These are phyloP conservation scores for Yarrowia porcina DNA, from an alignment of 805 yeast species.

Conservation along the genomic window DNA sequence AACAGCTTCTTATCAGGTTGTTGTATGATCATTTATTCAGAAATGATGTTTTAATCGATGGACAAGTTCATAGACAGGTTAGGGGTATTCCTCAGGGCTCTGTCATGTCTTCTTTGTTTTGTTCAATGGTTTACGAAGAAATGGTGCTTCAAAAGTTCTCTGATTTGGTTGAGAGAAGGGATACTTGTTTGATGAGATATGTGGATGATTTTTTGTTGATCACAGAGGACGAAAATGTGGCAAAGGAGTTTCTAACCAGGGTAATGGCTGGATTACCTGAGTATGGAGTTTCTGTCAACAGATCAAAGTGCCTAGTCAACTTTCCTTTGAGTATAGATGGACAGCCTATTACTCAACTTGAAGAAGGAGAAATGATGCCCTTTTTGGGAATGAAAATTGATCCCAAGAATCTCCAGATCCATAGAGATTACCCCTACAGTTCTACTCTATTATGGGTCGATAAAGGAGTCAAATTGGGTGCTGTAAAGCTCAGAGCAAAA, in stretches of 20 bases:
- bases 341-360: background rate
- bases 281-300: constrained; percentile 13
- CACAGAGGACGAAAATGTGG: background rate
- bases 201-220: constrained; percentile 15
- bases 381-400: constrained; percentile 9
- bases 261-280: background rate
- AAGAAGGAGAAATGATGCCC: background rate
- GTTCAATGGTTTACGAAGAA: constrained; percentile 17
- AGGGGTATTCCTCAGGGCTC: constrained; percentile 20
- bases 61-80: background rate
- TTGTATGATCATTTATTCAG: background rate
- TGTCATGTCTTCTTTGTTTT: background rate
- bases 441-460: background rate
- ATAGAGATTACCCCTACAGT: background rate
- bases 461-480: background rate
- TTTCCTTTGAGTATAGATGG: background rate
- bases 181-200: background rate
- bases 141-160: background rate
- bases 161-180: background rate
- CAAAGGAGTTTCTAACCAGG: background rate
- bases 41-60: background rate
- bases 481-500: background rate
- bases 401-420: background rate
- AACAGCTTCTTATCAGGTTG: background rate
- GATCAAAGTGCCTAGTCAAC: background rate